Evolutionary conservation across 257 asterid species (phyloP), one percentile per base, ranked within the genome.

Genomic region (Solanum okadae): DNA sequence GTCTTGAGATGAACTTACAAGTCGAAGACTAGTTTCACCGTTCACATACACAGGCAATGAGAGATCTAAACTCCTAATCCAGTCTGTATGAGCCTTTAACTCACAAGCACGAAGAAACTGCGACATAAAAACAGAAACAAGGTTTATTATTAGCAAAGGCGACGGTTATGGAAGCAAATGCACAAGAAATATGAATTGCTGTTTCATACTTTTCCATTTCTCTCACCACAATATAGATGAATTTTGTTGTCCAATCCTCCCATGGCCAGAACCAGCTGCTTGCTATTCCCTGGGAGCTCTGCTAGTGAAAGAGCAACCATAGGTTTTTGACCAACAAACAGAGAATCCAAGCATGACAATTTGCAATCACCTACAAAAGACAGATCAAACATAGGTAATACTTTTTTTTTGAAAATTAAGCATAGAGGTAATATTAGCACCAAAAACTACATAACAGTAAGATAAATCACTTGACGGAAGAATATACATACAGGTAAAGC

Each of bases 1-100:
- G 94, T 97, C 99, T 94, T 97, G 99, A 86, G 99, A 96, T 86
- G 99, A 95, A 90, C 98, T 96, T 88, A 94, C 99, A 31, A 97
- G 95, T 71, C 92, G 91, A 91, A 94, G 91, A 88, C 90, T 93
- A 44, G 91, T 89, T 91, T 94, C 96, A 72, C 91, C 95, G 84
- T 89, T 92, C 49, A 90, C 87, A 87, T 88, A 56, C 78, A 94
- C 20, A 68, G 99, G 98, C 44, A 97, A 89, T 8, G 98, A 96
- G 93, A 97, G 95, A 93, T 97, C 99, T 85, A 97, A 94, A 90
- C 98, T 94, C 38, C 99, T 95, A 81, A 97, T 96, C 99, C 99
- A 97, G 90, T 96, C 99, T 9, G 95, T 94, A 90, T 96, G 99
- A 85, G 98, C 98, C 94, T 94, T 97, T 79, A 97, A 90, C 89